Evolutionary conservation across 1,139 yeast species (phyloP).

Genomic region (Petasospora rhodanensis): DNA sequence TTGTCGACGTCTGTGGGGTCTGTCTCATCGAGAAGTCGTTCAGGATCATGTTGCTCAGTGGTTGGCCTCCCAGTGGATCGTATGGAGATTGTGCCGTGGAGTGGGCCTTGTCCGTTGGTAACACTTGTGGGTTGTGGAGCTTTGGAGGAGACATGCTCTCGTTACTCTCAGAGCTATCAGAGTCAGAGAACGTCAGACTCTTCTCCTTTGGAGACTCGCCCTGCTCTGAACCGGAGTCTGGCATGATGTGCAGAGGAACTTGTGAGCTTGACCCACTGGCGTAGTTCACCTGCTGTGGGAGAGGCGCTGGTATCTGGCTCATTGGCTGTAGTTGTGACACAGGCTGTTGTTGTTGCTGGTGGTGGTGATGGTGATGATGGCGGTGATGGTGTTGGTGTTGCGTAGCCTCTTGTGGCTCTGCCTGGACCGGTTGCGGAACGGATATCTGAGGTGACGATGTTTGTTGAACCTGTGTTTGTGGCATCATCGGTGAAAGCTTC

Average conservation of each 20-base stretch:
- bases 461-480: not conserved
- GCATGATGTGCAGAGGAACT: slow-evolving; percentile 9
- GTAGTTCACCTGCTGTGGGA: not conserved
- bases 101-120: slow-evolving; percentile 20
- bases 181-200: slow-evolving; percentile 21
- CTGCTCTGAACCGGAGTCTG: slow-evolving; percentile 12
- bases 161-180: slow-evolving; percentile 22
- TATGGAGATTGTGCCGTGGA: slow-evolving; percentile 4
- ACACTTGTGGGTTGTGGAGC: slow-evolving; percentile 21
- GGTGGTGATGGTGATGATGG: not conserved
- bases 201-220: slow-evolving; percentile 17
- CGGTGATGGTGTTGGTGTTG: not conserved
- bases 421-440: not conserved
- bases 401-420: not conserved
- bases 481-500: not conserved
- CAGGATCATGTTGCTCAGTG: slow-evolving; percentile 16
- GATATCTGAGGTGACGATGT: not conserved
- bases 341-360: not conserved
- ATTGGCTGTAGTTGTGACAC: not conserved
- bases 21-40: slow-evolving; percentile 21
- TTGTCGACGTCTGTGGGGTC: slow-evolving; percentile 15
- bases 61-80: slow-evolving; percentile 8
- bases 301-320: not conserved
- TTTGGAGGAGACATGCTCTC: slow-evolving; percentile 26
- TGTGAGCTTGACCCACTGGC: too few species aligned